Base-by-base conservation (phyloP, 768 basidiomycete species). In the Macrolepiota fuliginosa region DNA sequence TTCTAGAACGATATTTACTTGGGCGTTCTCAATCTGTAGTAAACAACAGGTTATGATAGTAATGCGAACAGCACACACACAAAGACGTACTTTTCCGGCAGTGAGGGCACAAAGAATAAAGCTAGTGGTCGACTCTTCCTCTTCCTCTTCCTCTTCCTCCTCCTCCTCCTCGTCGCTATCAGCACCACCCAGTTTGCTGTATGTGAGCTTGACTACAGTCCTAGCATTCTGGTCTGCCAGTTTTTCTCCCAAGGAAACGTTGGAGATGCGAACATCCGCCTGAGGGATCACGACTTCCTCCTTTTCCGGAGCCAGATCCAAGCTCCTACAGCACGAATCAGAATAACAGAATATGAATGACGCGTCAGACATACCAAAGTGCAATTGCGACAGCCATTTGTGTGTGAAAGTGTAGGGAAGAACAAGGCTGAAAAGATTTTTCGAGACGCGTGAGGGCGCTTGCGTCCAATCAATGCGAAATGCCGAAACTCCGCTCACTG, bases 21-120 rank as follows among this genome's bases (percentile, higher is more conserved):
- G 74, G 13, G 83, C 81, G 70, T 95, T 91, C 73, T 95, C 93
- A 64, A 89, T 84, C 94, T 95, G 65, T 17, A 47, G 27, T 39
- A 39, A 58, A 52, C 54, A 56, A 63, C 56, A 59, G 52, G 17
- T 61, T n/a, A 57, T 35, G 12, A 27, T 27, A 36, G 39, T 10
- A 10, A 58, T n/a, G n/a, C 10, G 13, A 56, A 22, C 36, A 35
- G 32, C 17, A 13, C 17, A 22, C n/a, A 17, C 9, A 40, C 32
- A 19, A 52, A 13, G 35, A 32, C 80, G 58, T 68, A 92, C 94
- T 78, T 88, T 91, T 63, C 92, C 90, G 27, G 91, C 87, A 53
- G 88, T 92, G 67, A 97, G 78, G 1, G 92, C 86, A 70, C 90
- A 89, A 15, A 96, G 77, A 60, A 93, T 79, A 17, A 87, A 86